Evolutionary conservation across 2,329 filamentous ascomycete genomes (phyloP), one percentile per base, ranked within the genome.

Genomic region (Emmonsiellopsis sp.): DNA sequence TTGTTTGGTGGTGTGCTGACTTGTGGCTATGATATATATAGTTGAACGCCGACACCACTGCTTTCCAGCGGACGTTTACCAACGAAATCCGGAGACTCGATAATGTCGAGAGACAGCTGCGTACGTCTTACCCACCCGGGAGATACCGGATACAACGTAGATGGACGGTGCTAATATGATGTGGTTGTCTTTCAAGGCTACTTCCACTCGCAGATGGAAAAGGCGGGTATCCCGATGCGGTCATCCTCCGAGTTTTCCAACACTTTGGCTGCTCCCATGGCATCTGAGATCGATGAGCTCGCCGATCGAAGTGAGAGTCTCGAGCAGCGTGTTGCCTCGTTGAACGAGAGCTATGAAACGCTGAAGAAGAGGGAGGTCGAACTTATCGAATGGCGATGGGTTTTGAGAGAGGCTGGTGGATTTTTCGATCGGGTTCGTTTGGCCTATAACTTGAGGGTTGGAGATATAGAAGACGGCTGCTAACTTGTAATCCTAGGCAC

Each of bases 331-430:
- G 83, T 98, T 61, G 85, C 84, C 55, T 92, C 91, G 61, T 76
- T 98, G 58, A 97, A 97, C 70, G 93, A 97, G 68, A 97, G 91
- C 76, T 97, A 98, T 73, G 93, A 98, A 76, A 96, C 90, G 13
- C 75, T 98, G 70, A 97, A 97, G 82, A 96, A 93, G 77, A 85
- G 92, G 54, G 93, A 97, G 76, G 89, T 95, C 56, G 93, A 98
- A 70, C 79, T 98, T 64, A 95, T 88, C 9, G 93, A 98, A 75
- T 97, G 93, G 93, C 87, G 94, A 66, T 97, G 92, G 89, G 94
- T 98, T 50, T 75, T 98, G 55, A 85, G 89, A 59, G 93, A 98
- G 79, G 91, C 94, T 45, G 93, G 93, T 41, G 89, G 91, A 61
- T 98, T 98, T 76, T 98, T 98, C 63, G 93, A 98, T 68, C 82